phyloP scores from a whole-genome alignment of 345 rosid species.

The Dipteronia sinensis region DNA sequence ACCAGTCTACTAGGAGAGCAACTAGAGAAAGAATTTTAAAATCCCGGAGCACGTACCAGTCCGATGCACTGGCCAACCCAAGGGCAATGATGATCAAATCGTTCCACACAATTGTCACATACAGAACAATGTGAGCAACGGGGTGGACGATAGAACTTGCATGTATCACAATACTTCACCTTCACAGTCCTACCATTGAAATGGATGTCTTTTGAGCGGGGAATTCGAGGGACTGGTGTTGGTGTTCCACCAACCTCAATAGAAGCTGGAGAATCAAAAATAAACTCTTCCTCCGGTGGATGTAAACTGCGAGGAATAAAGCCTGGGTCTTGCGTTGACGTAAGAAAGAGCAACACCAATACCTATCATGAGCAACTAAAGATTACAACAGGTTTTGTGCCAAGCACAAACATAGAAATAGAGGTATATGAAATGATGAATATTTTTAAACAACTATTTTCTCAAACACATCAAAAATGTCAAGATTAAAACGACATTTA shows the following conservation, averaged over 20 bases:
- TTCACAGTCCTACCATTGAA: conserved; percentile 37
- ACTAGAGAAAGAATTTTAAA: not conserved
- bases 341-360: conserved; percentile 47
- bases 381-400: conserved; percentile 9
- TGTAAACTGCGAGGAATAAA: conserved; percentile 50
- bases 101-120: conserved; percentile 59
- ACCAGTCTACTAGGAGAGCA: not conserved
- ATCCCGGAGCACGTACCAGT: conserved; percentile 34
- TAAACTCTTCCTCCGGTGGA: conserved; percentile 51
- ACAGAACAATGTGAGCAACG: conserved; percentile 66
- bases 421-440: not conserved
- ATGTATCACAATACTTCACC: conserved; percentile 56
- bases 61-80: conserved; percentile 74
- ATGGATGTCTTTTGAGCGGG: conserved; percentile 39
- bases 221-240: conserved; percentile 43
- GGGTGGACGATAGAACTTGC: conserved; percentile 58
- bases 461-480: not conserved
- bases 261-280: conserved; percentile 33
- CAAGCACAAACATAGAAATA: not conserved
- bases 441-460: not conserved
- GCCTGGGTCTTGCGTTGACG: conserved; percentile 57
- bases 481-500: not conserved
- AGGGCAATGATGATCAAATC: conserved; percentile 64
- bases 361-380: conserved; percentile 37
- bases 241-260: conserved; percentile 34